A percentile compares a stretch with the other conserved stretches of the same genome.
phyloP scores from a whole-genome alignment of 345 rosid species.

The Clausena lansium region DNA sequence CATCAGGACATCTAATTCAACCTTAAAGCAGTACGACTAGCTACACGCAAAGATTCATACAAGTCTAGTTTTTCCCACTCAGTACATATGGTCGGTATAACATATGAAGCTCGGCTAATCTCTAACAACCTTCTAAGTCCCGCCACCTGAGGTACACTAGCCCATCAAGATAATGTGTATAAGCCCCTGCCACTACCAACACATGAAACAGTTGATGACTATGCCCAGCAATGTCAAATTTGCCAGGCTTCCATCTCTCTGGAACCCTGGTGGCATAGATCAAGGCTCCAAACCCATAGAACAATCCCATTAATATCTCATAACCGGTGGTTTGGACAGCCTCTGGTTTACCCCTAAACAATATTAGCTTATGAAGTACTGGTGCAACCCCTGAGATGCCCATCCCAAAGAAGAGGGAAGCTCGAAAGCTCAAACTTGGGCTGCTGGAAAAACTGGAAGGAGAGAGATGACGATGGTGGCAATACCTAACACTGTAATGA shows the following conservation, averaged over 20 bases:
- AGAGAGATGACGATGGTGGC: conserved; percentile 18
- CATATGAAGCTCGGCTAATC: background rate
- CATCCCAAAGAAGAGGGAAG: conserved; percentile 27
- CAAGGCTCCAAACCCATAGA: conserved; percentile 27
- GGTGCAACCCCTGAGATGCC: conserved; percentile 25
- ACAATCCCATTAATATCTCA: conserved; percentile 26
- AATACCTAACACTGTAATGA: conserved; percentile 19
- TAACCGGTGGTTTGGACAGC: conserved; percentile 22
- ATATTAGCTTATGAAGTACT: conserved; percentile 22
- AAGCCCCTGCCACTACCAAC: conserved; percentile 26
- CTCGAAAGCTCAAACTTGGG: conserved; percentile 20
- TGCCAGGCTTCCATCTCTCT: conserved; percentile 29
- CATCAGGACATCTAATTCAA: background rate
- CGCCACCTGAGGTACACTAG: conserved; percentile 27
- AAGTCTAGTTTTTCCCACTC: background rate
- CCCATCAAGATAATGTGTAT: conserved; percentile 22
- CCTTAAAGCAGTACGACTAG: background rate
- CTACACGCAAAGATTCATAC: background rate
- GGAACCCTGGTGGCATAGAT: conserved; percentile 20
- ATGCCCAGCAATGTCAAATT: conserved; percentile 31
- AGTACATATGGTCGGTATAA: background rate
- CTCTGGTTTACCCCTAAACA: conserved; percentile 19
- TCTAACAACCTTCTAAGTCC: conserved; percentile 19
- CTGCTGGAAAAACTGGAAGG: conserved; percentile 25
- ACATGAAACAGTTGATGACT: conserved; percentile 32